These are phyloP conservation scores for Abrus precatorius DNA, from an alignment of 306 rosid genomes.

Conservation along the genomic window DNA sequence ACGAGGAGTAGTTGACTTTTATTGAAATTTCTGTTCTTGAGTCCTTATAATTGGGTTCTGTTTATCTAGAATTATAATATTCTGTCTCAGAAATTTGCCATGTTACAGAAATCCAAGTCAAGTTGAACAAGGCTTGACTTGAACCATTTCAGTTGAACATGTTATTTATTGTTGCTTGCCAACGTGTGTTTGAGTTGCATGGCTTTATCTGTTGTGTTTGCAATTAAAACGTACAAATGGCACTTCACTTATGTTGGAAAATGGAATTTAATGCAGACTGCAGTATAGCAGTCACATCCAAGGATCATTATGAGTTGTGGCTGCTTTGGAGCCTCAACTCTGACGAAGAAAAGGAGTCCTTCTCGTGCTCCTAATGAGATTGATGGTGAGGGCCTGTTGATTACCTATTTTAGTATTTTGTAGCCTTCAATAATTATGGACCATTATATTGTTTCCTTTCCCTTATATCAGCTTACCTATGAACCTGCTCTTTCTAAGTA, in stretches of 20 bases:
- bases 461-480: not conserved
- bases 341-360: slow-evolving; percentile 53
- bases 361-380: slow-evolving; percentile 52
- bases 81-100: not conserved
- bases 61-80: slow-evolving; percentile 4
- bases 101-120: slow-evolving; percentile 15
- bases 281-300: slow-evolving; percentile 36
- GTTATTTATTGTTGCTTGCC: slow-evolving; percentile 6
- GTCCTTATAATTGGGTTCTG: slow-evolving; percentile 2
- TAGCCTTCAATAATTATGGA: slow-evolving; percentile 28
- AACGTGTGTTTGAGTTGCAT: slow-evolving; percentile 27
- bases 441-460: not conserved
- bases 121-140: slow-evolving; percentile 16
- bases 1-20: slow-evolving; percentile 45
- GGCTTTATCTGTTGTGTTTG: slow-evolving; percentile 21
- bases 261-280: slow-evolving; percentile 49
- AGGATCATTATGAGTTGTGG: slow-evolving; percentile 73
- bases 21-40: slow-evolving; percentile 37
- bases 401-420: slow-evolving; percentile 21
- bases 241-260: slow-evolving; percentile 41
- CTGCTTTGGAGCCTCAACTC: slow-evolving; percentile 80
- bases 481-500: slow-evolving; percentile 6
- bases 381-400: slow-evolving; percentile 64
- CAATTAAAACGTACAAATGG: slow-evolving; percentile 25
- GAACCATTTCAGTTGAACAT: slow-evolving; percentile 32